Conservation (phyloP, 139 green algal genomes). For the Trebouxia sp. region DNA sequence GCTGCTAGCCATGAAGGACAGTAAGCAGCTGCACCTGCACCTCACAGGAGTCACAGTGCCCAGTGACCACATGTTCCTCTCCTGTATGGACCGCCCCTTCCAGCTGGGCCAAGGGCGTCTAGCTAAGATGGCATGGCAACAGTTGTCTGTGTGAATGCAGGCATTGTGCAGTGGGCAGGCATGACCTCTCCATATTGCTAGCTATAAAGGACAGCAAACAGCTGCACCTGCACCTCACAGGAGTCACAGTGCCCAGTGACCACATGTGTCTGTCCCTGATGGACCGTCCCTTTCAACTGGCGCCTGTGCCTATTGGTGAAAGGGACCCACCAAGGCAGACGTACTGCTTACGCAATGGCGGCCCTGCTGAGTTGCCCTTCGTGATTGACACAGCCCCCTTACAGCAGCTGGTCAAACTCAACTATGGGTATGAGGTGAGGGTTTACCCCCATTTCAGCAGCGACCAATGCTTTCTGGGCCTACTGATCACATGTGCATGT, state of each 20-base stretch:
- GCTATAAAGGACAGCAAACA: conserved; percentile 62
- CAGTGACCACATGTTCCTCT: conserved; percentile 32
- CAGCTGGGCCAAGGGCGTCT: too few species aligned
- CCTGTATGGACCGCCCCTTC: conserved; percentile 39
- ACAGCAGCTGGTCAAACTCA: conserved; percentile 33
- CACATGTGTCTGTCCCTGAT: conserved; percentile 38
- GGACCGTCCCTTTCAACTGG: conserved; percentile 44
- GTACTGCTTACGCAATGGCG: conserved; percentile 57
- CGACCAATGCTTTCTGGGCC: too few species aligned
- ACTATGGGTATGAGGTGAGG: conserved; percentile 55
- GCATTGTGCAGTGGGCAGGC: conserved; percentile 41
- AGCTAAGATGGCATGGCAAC: too few species aligned
- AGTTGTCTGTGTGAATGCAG: conserved; percentile 43
- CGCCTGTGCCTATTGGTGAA: conserved; percentile 62
- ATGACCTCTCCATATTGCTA: conserved; percentile 65
- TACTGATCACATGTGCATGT: too few species aligned
- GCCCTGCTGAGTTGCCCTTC: conserved; percentile 46
- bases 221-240: conserved; percentile 59
- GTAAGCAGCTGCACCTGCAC: conserved; percentile 67
- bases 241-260: conserved; percentile 40
- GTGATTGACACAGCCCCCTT: conserved; percentile 47
- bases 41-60: conserved; percentile 50
- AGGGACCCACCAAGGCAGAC: conserved; percentile 49
- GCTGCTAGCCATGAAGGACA: conserved; percentile 60
- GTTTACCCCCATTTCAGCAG: too few species aligned